Conservation (phyloP, 306 rosid species). For the Pterocarpus santalinus region DNA sequence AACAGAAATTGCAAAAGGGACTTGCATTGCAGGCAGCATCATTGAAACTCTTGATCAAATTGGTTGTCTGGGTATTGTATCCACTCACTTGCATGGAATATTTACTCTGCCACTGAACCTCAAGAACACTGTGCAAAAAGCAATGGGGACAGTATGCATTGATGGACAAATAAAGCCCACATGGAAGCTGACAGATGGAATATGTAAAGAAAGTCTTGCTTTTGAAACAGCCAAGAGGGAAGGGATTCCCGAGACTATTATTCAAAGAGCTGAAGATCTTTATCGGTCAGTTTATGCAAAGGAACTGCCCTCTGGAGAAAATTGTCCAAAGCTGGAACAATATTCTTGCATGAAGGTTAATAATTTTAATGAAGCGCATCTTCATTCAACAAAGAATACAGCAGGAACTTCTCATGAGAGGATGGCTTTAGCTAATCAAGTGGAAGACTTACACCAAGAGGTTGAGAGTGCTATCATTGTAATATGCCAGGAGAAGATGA, state of each 20-base stretch:
- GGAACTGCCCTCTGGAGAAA: slow-evolving; percentile 50
- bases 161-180: slow-evolving; percentile 86
- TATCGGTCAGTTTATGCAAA: slow-evolving; percentile 66
- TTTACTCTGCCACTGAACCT: slow-evolving; percentile 75
- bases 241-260: slow-evolving; percentile 77
- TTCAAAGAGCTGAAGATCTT: slow-evolving; percentile 81
- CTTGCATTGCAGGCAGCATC: slow-evolving; percentile 96
- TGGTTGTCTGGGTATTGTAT: slow-evolving; percentile 92
- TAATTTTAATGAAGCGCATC: slow-evolving; percentile 50
- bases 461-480: slow-evolving; percentile 69
- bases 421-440: slow-evolving; percentile 47
- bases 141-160: slow-evolving; percentile 77
- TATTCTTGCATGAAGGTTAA: slow-evolving; percentile 43
- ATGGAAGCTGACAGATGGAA: slow-evolving; percentile 82
- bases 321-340: slow-evolving; percentile 49
- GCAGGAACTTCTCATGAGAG: slow-evolving; percentile 42
- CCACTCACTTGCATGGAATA: slow-evolving; percentile 96
- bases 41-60: slow-evolving; percentile 78
- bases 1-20: slow-evolving; percentile 96
- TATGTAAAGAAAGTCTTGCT: slow-evolving; percentile 95
- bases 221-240: slow-evolving; percentile 94
- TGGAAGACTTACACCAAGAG: slow-evolving; percentile 55
- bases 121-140: slow-evolving; percentile 72
- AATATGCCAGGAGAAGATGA: slow-evolving; percentile 76
- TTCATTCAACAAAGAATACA: slow-evolving; percentile 38